Base-by-base conservation (phyloP, 108 stramenopile genomes). In the Nannochloropsis salina region DNA sequence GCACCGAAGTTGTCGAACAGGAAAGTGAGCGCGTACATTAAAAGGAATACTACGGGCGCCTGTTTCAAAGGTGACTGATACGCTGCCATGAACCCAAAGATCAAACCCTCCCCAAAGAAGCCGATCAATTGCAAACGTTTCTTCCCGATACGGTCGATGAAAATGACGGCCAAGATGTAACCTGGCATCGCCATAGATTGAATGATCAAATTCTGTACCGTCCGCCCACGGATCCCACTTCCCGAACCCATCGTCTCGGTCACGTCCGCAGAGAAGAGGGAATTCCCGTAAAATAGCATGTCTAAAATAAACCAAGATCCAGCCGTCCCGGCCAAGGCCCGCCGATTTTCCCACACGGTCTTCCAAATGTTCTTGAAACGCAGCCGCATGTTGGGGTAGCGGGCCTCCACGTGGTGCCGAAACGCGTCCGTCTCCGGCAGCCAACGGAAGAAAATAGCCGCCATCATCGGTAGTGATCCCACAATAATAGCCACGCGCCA, bases 281-380 rank as follows among this genome's bases (percentile, higher is more conserved):
- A 80, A 45, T 92, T 92, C 44, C 90, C 92, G 82, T 93, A 93
- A 42, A 92, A 92, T 20, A 84, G 44, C 22, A 93, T 83, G 61
- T 93, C 93, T 22, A 90, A 92, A 41, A 93, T 43, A 40, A 93
- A 92, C 93, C 93, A 93, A 61, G 88, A 86, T 12, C 88, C 89
- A 9, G 92, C 90, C 9, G 92, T 92, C 42, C 93, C 93, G 44
- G 91, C 41, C 21, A 93, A 74, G 41, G 61, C 61, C n/a, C 61
- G 61, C 15, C 61, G 61, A n/a, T 74, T 74, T n/a, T 74, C 61
- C 61, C 61, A 74, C 61, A 74, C 61, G 3, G 61, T 74, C 61
- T 0, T 74, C 61, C 61, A 74, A n/a, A 74, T 74, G 85, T 80
- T 80, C 85, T 79, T 85, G 22, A n/a, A 41, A 41, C 42, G 80